Percentiles rank a stretch among this genome's conserved stretches.
phyloP scores from a whole-genome alignment of 306 rosid genomes.

The Corylus avellana region DNA sequence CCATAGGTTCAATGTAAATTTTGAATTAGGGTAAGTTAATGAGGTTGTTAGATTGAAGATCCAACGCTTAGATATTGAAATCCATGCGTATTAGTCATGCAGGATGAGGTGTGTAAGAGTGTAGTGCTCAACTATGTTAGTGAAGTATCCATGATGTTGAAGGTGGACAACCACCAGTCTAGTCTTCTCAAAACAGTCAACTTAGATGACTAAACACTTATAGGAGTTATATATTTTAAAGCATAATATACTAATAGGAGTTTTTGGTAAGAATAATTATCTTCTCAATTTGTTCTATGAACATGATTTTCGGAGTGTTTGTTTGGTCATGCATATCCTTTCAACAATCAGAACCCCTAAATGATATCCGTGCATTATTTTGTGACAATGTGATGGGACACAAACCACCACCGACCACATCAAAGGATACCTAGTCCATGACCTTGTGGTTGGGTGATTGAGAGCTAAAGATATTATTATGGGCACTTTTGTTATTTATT shows the following conservation, averaged over 20 bases:
- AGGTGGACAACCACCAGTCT: background rate
- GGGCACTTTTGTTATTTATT: too few relatives aligned
- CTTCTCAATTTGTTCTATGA: background rate
- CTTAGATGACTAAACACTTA: background rate
- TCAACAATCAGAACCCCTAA: background rate
- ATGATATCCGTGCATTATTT: background rate
- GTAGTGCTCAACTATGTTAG: background rate
- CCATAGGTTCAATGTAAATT: background rate
- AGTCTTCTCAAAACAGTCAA: background rate
- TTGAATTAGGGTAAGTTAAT: background rate
- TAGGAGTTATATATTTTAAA: too few relatives aligned
- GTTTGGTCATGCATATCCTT: background rate
- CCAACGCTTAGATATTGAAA: background rate
- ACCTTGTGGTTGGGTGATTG: too few relatives aligned
- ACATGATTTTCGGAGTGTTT: background rate
- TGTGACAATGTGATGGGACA: too few relatives aligned
- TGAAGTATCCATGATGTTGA: too few relatives aligned
- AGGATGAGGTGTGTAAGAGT: background rate
- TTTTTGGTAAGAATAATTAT: background rate
- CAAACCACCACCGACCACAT: too few relatives aligned
- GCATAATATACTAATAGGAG: too few relatives aligned
- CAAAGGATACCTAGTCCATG: too few relatives aligned
- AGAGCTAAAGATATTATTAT: too few relatives aligned
- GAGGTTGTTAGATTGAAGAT: conserved; percentile 4
- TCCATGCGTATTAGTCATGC: background rate